These are phyloP conservation scores for Logfia minima DNA, from an alignment of 129 eudicot genomes.

Conservation along the genomic window DNA sequence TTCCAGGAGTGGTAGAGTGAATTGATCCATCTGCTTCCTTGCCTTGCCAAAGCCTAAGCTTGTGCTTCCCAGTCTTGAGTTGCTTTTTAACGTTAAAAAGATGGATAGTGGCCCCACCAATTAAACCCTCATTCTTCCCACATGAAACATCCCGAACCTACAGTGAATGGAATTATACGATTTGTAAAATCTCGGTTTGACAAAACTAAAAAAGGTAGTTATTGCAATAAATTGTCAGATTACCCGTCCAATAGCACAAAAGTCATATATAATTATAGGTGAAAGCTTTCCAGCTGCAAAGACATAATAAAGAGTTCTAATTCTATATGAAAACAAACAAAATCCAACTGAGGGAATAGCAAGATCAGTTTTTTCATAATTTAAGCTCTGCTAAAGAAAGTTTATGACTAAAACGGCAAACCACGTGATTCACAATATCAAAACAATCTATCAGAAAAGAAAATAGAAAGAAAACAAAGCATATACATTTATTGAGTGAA, in stretches of 20 bases:
- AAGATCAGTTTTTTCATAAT: background rate
- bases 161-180: conserved; percentile 13
- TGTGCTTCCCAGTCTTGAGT: conserved; percentile 91
- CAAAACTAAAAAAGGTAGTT: background rate
- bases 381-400: background rate
- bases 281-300: background rate
- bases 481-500: background rate
- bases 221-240: conserved; percentile 12
- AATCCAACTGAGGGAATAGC: background rate
- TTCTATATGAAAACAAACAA: background rate
- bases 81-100: conserved; percentile 90
- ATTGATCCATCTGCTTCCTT: conserved; percentile 95
- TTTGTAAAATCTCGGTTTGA: conserved; percentile 14
- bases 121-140: conserved; percentile 78
- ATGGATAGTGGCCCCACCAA: conserved; percentile 96
- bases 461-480: background rate
- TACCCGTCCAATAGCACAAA: background rate
- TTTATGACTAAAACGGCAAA: background rate
- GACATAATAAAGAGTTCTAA: background rate
- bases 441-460: background rate
- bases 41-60: conserved; percentile 95
- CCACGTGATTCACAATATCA: background rate
- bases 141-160: conserved; percentile 98
- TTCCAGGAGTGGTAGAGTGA: conserved; percentile 87
- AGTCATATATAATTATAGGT: background rate